These are phyloP conservation scores for Prunus mume DNA, from an alignment of 306 rosid genomes.

Conservation along the genomic window DNA sequence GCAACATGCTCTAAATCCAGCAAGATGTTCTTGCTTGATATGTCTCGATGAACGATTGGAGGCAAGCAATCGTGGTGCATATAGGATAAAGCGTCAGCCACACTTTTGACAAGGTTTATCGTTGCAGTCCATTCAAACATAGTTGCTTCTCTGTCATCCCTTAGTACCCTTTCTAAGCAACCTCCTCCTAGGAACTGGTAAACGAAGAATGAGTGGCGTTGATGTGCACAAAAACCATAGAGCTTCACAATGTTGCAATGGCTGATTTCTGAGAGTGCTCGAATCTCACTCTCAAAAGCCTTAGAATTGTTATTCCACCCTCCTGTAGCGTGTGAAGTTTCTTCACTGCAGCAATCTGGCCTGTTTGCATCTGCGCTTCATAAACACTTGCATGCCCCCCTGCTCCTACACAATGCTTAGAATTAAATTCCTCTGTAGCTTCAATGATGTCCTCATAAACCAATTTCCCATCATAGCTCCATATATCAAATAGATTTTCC, in stretches of 20 bases:
- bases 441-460: conserved; percentile 11
- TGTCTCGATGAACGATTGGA: conserved; percentile 26
- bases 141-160: neutral
- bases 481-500: conserved; percentile 4
- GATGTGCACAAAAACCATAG: conserved; percentile 18
- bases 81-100: conserved; percentile 11
- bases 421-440: conserved; percentile 17
- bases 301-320: neutral
- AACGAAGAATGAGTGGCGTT: conserved; percentile 2
- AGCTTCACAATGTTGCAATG: conserved; percentile 23
- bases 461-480: conserved; percentile 22
- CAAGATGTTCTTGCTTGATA: conserved; percentile 21
- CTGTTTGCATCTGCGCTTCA: conserved; percentile 16
- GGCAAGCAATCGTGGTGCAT: conserved; percentile 20
- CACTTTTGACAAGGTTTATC: conserved; percentile 3
- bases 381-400: conserved; percentile 26
- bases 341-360: conserved; percentile 23
- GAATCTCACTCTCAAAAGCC: conserved; percentile 22
- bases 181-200: conserved; percentile 12
- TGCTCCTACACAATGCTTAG: conserved; percentile 19
- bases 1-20: conserved; percentile 1
- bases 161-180: conserved; percentile 10
- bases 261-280: neutral
- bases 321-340: conserved; percentile 13
- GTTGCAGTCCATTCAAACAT: conserved; percentile 13